Evolutionary conservation across 371 early-diverging fungal genomes (phyloP).

Genomic region (Lichtheimia ramosa): DNA sequence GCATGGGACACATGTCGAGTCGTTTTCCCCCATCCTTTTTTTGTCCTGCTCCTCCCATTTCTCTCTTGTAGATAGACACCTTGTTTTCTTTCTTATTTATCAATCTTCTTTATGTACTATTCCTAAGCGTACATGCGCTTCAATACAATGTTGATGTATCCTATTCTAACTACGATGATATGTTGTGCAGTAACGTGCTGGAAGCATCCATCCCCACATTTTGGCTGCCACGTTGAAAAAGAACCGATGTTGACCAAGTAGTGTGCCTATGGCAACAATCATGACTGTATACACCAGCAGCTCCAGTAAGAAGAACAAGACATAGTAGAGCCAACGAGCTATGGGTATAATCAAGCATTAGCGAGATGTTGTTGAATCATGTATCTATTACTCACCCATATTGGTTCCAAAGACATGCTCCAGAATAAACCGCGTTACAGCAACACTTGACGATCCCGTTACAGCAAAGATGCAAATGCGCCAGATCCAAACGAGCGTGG

Average conservation of each 20-base stretch:
- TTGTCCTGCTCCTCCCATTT: not conserved
- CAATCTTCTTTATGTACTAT: no score
- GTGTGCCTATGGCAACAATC: conserved; percentile 35
- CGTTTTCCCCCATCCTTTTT: not conserved
- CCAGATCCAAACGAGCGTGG: conserved; percentile 27
- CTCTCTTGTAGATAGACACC: no score
- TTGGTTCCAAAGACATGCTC: not conserved
- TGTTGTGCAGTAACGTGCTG: not conserved
- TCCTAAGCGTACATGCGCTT: no score
- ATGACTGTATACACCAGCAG: conserved; percentile 37
- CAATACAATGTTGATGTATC: no score
- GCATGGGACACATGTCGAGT: not conserved
- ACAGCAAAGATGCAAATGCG: conserved; percentile 38
- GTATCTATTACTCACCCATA: conserved; percentile 8
- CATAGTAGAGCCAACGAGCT: conserved; percentile 32
- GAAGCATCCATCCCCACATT: conserved; percentile 41
- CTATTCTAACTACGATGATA: no score
- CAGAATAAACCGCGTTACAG: conserved; percentile 25
- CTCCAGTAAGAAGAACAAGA: conserved; percentile 35
- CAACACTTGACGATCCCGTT: conserved; percentile 43
- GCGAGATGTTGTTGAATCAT: not conserved
- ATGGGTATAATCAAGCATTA: not conserved
- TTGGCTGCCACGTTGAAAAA: conserved; percentile 30
- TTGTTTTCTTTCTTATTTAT: no score
- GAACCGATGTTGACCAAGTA: conserved; percentile 39